Base-by-base conservation (phyloP, 192 early-diverging fungal species). In the Gonapodya prolifera region DNA sequence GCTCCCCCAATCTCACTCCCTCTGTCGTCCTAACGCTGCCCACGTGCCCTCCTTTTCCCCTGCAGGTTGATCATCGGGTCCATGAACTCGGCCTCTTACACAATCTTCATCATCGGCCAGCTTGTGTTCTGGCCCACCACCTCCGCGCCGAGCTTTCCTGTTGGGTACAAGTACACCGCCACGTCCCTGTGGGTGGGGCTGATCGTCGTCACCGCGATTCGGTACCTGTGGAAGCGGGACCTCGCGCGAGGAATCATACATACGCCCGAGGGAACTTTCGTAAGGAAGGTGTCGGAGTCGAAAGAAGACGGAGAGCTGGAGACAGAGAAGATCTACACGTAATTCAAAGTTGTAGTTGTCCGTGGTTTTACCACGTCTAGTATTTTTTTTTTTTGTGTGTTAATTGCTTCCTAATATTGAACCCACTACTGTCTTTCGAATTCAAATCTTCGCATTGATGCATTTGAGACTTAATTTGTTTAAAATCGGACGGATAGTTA, bases 111-210 rank as follows among this genome's bases (percentile, higher is more conserved):
- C 71, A 29, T 73, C 8, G 71, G 71, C 16, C 71, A 73, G 31
- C 71, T 73, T 29, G 71, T 73, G 28, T 29, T 73, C 28, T 73
- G 71, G 71, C 71, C 71, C 16, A 73, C 71, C 71, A 73, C 28
- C 18, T 30, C 28, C 16, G 71, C 71, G 28, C 71, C 71, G 8
- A 2, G 71, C 29, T 73, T 30, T 32, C 71, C 71, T 29, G 71
- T 73, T 29, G 71, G 71, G 8, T 73, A 73, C 32, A 73, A 16
- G 8, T 73, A 73, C 71, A 73, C 71, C 31, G 71, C 71, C 18
- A 73, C 71, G 8, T 16, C 71, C 16, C 71, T 73, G 8, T 73
- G 18, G 28, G 32, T 73, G 8, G 71, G 71, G 8, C 71, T 73
- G 8, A 16, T 73, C 31, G 71, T 73, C 2, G 29, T 29, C 2